Conservation (phyloP, 2,329 filamentous ascomycete genomes). For the Colletotrichum orchidophilum region DNA sequence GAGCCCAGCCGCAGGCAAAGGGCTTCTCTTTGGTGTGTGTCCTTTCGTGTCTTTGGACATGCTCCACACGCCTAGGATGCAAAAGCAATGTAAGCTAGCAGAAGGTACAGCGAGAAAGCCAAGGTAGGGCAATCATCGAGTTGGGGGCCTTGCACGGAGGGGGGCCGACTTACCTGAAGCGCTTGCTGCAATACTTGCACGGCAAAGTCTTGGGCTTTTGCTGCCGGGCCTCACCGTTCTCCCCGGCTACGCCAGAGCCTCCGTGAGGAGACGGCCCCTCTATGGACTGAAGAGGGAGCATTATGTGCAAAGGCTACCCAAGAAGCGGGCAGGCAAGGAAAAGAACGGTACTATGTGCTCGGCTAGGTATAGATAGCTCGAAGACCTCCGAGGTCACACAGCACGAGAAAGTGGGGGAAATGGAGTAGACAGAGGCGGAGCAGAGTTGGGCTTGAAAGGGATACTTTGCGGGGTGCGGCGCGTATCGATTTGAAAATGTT, state of each 20-base stretch:
- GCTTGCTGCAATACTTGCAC: slow-evolving; percentile 71
- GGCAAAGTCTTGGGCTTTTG: slow-evolving; percentile 70
- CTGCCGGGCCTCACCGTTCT: slow-evolving; percentile 61
- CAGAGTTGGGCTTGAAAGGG: slow-evolving; percentile 24
- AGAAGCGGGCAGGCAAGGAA: slow-evolving; percentile 2
- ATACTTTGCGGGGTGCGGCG: slow-evolving; percentile 31
- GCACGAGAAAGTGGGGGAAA: slow-evolving; percentile 42
- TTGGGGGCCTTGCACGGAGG: slow-evolving; percentile 28
- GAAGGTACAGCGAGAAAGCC: slow-evolving; percentile 35
- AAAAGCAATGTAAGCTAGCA: slow-evolving; percentile 52
- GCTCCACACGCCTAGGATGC: slow-evolving; percentile 66
- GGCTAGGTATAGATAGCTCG: slow-evolving; percentile 31
- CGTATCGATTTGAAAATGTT: slow-evolving; percentile 18
- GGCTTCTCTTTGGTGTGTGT: slow-evolving; percentile 74
- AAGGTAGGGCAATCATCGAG: slow-evolving; percentile 26
- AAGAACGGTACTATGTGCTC: slow-evolving; percentile 37
- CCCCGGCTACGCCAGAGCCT: slow-evolving; percentile 45
- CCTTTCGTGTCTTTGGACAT: slow-evolving; percentile 71
- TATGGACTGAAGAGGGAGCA: slow-evolving; percentile 64
- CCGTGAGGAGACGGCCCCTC: slow-evolving; percentile 53
- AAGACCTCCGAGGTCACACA: slow-evolving; percentile 44
- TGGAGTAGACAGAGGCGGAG: slow-evolving; percentile 29
- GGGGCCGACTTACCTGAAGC: slow-evolving; percentile 62
- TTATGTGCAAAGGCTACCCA: slow-evolving; percentile 43
- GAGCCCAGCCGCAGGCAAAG: slow-evolving; percentile 67